Evolutionary conservation across 768 basidiomycete species (phyloP).

Genomic region (Pisolithus microcarpus): DNA sequence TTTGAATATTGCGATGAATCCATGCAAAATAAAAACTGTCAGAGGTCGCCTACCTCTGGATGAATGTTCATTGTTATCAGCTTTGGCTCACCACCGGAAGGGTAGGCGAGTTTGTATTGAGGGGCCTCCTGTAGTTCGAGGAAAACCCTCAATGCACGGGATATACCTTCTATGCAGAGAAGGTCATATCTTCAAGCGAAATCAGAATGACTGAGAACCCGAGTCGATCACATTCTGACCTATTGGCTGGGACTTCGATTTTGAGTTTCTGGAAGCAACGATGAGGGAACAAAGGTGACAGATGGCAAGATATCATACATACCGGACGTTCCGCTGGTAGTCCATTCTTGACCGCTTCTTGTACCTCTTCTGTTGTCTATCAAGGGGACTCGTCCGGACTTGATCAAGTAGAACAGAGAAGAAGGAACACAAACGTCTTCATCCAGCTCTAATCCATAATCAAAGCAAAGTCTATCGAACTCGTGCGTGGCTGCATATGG

Average conservation of each 20-base stretch:
- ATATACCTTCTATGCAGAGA: conserved; percentile 93
- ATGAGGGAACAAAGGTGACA: conserved; percentile 4
- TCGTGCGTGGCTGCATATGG: conserved; percentile 71
- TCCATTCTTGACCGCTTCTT: conserved; percentile 75
- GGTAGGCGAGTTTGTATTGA: conserved; percentile 65
- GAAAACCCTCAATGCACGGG: conserved; percentile 80
- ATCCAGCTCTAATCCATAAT: conserved; percentile 95
- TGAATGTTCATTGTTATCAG: conserved; percentile 63
- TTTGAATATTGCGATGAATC: neutral
- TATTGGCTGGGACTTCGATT: conserved; percentile 98
- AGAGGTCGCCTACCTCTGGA: conserved; percentile 52
- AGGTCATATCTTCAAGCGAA: conserved; percentile 75
- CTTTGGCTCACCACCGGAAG: conserved; percentile 56
- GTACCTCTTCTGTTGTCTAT: conserved; percentile 85
- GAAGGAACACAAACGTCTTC: conserved; percentile 70
- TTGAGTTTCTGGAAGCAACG: conserved; percentile 71
- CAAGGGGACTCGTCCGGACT: conserved; percentile 2
- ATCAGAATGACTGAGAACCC: conserved; percentile 4
- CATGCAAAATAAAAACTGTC: neutral
- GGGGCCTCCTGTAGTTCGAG: conserved; percentile 62
- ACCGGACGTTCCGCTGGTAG: conserved; percentile 82
- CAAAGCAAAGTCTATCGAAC: conserved; percentile 93
- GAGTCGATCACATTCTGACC: conserved; percentile 36
- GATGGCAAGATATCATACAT: conserved; percentile 17
- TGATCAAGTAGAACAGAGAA: neutral